Evolutionary conservation across 306 rosid species (phyloP).

Genomic region (Vigna unguiculata): DNA sequence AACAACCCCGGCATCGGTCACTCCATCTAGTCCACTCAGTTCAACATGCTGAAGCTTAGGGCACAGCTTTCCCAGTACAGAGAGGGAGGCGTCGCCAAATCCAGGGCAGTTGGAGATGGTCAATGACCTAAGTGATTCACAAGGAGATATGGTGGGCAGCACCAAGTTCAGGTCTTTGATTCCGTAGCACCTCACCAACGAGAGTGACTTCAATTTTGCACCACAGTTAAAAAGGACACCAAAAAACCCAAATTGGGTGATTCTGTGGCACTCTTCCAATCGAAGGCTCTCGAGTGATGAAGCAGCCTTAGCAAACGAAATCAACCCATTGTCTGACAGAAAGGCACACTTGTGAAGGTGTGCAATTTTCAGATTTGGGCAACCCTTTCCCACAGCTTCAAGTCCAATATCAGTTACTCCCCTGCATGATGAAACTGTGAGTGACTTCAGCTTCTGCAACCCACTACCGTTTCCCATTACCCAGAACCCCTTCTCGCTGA

Average conservation of each 20-base stretch:
- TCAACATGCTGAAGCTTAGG: conserved; percentile 82
- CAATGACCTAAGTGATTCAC: conserved; percentile 71
- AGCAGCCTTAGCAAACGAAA: conserved; percentile 74
- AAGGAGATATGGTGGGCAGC: conserved; percentile 53
- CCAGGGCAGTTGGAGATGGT: conserved; percentile 79
- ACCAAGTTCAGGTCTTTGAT: conserved; percentile 65
- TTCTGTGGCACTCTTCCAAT: conserved; percentile 95
- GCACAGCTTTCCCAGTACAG: conserved; percentile 75
- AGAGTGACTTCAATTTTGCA: conserved; percentile 75
- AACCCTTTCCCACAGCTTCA: conserved; percentile 85
- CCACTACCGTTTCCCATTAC: conserved; percentile 91
- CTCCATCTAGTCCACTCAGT: conserved; percentile 73
- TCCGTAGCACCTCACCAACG: conserved; percentile 77
- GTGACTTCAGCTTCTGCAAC: conserved; percentile 81
- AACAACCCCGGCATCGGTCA: conserved; percentile 81
- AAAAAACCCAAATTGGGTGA: conserved; percentile 83
- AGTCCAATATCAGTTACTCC: conserved; percentile 85
- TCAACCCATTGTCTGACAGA: conserved; percentile 82
- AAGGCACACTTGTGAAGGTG: conserved; percentile 69
- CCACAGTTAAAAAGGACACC: conserved; percentile 76
- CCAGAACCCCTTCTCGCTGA: conserved; percentile 93
- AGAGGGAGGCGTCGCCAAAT: conserved; percentile 73
- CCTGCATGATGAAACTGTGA: conserved; percentile 77
- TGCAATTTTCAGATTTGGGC: conserved; percentile 78
- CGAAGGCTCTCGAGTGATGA: conserved; percentile 80